Percentiles rank a stretch among this genome's conserved stretches.
These are phyloP conservation scores for Plasmodium coatneyi DNA, from an alignment of 169 alveolate genomes.

Conservation along the genomic window DNA sequence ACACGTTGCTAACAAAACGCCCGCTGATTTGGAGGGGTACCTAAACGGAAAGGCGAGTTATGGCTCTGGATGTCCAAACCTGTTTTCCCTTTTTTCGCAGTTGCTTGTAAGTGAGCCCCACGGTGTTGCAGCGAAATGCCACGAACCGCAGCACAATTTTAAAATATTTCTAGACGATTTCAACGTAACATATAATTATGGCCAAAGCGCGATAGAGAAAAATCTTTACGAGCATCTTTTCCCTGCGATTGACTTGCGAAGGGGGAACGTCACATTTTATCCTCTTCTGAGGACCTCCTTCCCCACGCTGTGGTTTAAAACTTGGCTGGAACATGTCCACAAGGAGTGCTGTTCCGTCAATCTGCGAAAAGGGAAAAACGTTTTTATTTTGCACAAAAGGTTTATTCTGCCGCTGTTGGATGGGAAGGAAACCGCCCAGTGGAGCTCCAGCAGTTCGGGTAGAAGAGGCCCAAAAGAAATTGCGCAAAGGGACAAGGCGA, in stretches of 20 bases:
- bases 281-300: slow-evolving; percentile 11
- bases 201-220: slow-evolving; percentile 28
- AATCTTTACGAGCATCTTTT: slow-evolving; percentile 60
- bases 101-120: not conserved
- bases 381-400: slow-evolving; percentile 45
- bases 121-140: too few species aligned
- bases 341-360: not conserved
- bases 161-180: slow-evolving; percentile 58
- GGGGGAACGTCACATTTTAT: slow-evolving; percentile 16
- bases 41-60: not conserved
- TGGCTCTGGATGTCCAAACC: not conserved
- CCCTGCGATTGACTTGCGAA: slow-evolving; percentile 10
- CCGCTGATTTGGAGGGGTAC: not conserved
- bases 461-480: not conserved
- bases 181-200: slow-evolving; percentile 42
- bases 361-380: slow-evolving; percentile 19
- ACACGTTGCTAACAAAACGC: not conserved
- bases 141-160: slow-evolving; percentile 9
- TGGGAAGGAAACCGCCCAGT: not conserved
- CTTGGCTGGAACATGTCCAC: slow-evolving; percentile 50
- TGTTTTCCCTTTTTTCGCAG: not conserved
- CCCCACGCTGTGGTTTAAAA: slow-evolving; percentile 17
- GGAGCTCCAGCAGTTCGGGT: not conserved
- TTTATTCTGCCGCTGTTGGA: not conserved
- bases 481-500: not conserved